Base-by-base conservation (phyloP, 2,329 filamentous ascomycete species). In the Beauveria varroae region DNA sequence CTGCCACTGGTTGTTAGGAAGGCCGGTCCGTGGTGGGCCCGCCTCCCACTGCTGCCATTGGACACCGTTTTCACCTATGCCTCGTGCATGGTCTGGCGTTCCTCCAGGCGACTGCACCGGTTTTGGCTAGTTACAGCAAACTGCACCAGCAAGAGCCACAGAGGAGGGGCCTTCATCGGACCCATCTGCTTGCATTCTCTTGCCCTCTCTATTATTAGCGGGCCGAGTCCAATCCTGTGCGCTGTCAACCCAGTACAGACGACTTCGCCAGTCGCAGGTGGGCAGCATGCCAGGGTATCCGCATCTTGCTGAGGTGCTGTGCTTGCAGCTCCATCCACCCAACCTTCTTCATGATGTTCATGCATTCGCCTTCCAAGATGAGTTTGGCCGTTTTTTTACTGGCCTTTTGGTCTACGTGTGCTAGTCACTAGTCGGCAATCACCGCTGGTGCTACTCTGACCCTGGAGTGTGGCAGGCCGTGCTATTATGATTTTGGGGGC, bases 31-130 rank as follows among this genome's bases (percentile, higher is more conserved):
- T 20, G 16, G 56, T 59, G 58, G 58, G 26, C 30, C 51, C 5
- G 26, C 3, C 4, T 8, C 18, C 12, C 3, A n/a, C 26, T 12
- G 10, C 49, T 62, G 40, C 47, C 30, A 62, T 62, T 62, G 61
- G 61, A 62, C 61, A 62, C 61, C 61, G 61, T 59, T 62, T 55
- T 57, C 61, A 57, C 61, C 61, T 54, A 37, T 7, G 14, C 53
- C 44, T 51, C 24, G 46, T 52, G 56, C 56, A 52, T 59, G 47
- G 56, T 18, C 44, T 26, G 28, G 52, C 51, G 49, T 47, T 22
- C 40, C 41, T 60, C 57, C 57, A 43, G 52, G 28, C 41, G 12
- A 26, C 16, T 57, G 34, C 53, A 55, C 41, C 18, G 24, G 40
- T 44, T 57, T 57, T 26, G 28, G 55, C 28, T 28, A n/a, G n/a